Base-by-base conservation (phyloP, 108 stramenopile genomes). In the Skeletonema tropicum region DNA sequence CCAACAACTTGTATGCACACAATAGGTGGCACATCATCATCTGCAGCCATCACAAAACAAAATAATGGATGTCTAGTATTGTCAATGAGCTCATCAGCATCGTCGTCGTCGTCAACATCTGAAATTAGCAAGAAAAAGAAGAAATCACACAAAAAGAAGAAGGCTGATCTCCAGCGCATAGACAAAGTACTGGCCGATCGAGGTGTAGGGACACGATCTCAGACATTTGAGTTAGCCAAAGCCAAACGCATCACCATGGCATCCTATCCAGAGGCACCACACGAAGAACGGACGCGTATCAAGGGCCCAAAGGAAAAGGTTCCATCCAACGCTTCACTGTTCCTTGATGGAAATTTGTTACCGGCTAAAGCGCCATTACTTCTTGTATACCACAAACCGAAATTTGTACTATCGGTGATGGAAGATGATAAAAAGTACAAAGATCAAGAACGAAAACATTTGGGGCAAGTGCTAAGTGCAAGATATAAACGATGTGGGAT, bases 101-200 rank as follows among this genome's bases (percentile, higher is more conserved):
- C 26, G 26, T 49, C 48, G 19, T 3, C 45, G 14, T n/a, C 45
- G 14, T 46, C 48, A 19, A 7, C 48, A 14, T 49, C 48, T 49
- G n/a, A 17, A 49, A 49, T 19, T 14, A 17, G 17, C n/a, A 19
- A 49, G 48, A 49, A 49, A 19, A 49, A 29, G 26, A 29, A 29
- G 26, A 29, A 29, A 29, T 29, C 48, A 14, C 19, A 19, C n/a
- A 49, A 49, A 49, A 49, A 17, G 17, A 49, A 49, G 19, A 7
- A 3, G 4, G n/a, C 26, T 29, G 26, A 29, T 2, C 26, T 87
- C 1, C 83, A 80, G 57, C 83, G 95, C 6, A 88, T 92, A 39
- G 92, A 94, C 62, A 89, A 92, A 58, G 87, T 96, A 15, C 68
- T 96, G 5, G 82, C 95, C 11, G 86, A 96, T 83, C 79, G 95